Percentiles rank a stretch among this genome's conserved stretches.
These are phyloP conservation scores for Hymenoscyphus linearis DNA, from an alignment of 2,329 filamentous ascomycete genomes.

Conservation along the genomic window DNA sequence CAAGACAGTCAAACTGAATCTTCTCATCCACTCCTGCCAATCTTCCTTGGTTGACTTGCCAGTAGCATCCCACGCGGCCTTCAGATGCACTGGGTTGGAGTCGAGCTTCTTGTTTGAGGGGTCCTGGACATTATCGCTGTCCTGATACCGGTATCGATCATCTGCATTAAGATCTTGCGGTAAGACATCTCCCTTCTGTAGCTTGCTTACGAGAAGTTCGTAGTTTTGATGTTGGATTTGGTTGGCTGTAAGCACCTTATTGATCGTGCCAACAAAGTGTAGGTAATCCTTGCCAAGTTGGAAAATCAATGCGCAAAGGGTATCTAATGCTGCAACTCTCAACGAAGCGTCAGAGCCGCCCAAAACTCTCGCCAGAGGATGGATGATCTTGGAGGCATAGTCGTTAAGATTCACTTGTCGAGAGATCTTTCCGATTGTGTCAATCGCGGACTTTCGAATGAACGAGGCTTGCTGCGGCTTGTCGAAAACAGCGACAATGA, in stretches of 20 bases:
- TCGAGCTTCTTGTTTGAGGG: slow-evolving; percentile 89
- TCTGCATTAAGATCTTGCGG: slow-evolving; percentile 91
- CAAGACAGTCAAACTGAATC: slow-evolving; percentile 91
- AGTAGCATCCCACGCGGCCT: slow-evolving; percentile 93
- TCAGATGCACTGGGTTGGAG: slow-evolving; percentile 95
- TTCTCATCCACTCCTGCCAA: slow-evolving; percentile 98
- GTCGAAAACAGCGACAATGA: slow-evolving; percentile 91
- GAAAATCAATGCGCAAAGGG: slow-evolving; percentile 89
- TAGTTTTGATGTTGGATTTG: slow-evolving; percentile 89
- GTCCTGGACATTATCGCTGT: slow-evolving; percentile 80
- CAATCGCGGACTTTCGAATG: slow-evolving; percentile 83
- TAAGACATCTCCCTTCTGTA: slow-evolving; percentile 91
- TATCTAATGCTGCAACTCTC: slow-evolving; percentile 81
- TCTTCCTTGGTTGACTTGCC: slow-evolving; percentile 97
- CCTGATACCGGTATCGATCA: slow-evolving; percentile 68
- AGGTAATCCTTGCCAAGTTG: slow-evolving; percentile 93
- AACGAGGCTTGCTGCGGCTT: slow-evolving; percentile 74
- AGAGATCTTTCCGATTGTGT: slow-evolving; percentile 89
- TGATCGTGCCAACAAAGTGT: slow-evolving; percentile 89
- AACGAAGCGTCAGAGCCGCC: slow-evolving; percentile 66
- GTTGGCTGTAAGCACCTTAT: slow-evolving; percentile 74
- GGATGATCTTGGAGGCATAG: slow-evolving; percentile 93
- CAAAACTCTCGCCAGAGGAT: slow-evolving; percentile 81
- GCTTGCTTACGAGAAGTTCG: slow-evolving; percentile 82
- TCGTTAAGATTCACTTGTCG: slow-evolving; percentile 96